Evolutionary conservation across 2,329 filamentous ascomycete genomes (phyloP), one percentile per base, ranked within the genome.

Genomic region (Epichloe sp.): DNA sequence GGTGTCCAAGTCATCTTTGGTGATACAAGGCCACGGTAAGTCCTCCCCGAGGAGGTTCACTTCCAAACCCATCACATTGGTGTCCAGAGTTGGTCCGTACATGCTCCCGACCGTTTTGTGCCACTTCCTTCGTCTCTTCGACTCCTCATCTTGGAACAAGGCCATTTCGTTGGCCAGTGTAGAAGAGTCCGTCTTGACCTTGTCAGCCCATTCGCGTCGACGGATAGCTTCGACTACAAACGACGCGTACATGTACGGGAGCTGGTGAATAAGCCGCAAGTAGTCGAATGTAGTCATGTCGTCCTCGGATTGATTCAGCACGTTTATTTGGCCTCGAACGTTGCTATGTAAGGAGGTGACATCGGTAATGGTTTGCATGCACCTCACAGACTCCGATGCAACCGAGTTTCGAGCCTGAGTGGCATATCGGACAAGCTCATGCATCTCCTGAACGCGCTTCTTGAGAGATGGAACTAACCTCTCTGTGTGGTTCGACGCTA

Each of bases 131-230:
- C 93, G 79, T 48, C 93, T 77, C 59, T 91, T 89, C 48, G 87
- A 79, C 64, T 98, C 93, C 66, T 97, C 93, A 54, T 96, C 90
- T 61, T 93, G 88, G 56, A 94, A 91, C 0, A 87, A 73, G 2
- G 89, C 88, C 77, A 97, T 88, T 63, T 97, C 91, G 64, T 97
- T 94, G 26, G 89, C 88, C 26, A 98, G 71, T 0, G 85, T 88
- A 2, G 86, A 83, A 0, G 91, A 93, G 60, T 97, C 93, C 2
- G 80, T 78, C 63, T 85, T 88, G 65, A 97, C 85, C 67, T 95
- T 95, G 49, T 95, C 88, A 12, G 80, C 81, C 90, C 93, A 98
- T 68, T 96, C 90, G 36, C 83, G 83, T 21, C 93, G 83, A 52
- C 87, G 80, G 41, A 96, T 80, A 15, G 88, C 85, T 67, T 98